Conservation (phyloP, 2,329 filamentous ascomycete genomes). For the Xylariaceae sp. region DNA sequence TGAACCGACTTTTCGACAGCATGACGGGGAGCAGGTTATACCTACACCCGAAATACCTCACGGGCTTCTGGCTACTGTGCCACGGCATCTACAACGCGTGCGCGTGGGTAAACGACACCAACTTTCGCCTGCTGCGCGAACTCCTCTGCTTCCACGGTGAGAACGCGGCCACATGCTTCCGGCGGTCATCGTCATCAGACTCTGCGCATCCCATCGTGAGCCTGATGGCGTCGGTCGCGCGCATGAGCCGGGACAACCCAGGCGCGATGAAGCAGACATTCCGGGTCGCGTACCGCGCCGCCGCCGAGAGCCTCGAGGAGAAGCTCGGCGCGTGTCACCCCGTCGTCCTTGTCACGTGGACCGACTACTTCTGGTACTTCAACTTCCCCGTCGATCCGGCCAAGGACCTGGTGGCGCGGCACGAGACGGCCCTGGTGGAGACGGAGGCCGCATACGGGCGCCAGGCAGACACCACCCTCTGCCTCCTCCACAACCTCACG, state of each 20-base stretch:
- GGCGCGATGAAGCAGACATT: constrained; percentile 5
- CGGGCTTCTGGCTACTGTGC: constrained; percentile 6
- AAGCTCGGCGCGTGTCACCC: constrained; percentile 6
- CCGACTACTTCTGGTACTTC: constrained; percentile 12
- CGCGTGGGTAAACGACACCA: constrained; percentile 4
- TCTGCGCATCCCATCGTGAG: constrained; percentile 1
- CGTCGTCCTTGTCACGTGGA: constrained; percentile 4
- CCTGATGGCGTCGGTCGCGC: neutral
- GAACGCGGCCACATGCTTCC: constrained; percentile 4
- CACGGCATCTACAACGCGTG: constrained; percentile 8
- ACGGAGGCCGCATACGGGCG: constrained; percentile 1
- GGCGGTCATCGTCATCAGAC: neutral
- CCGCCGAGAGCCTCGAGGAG: constrained; percentile 4
- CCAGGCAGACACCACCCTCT: constrained; percentile 4
- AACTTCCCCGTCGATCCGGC: constrained; percentile 2
- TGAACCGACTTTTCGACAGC: constrained; percentile 5
- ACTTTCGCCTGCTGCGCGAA: constrained; percentile 5
- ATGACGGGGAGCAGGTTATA: constrained; percentile 6
- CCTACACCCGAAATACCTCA: constrained; percentile 3
- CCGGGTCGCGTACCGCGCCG: constrained; percentile 2
- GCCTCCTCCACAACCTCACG: constrained; percentile 2
- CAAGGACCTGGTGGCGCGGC: constrained; percentile 1
- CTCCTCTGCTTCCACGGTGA: constrained; percentile 6
- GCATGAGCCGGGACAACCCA: constrained; percentile 4
- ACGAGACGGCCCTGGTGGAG: neutral